These are phyloP conservation scores for Mycena vulgaris DNA, from an alignment of 768 basidiomycete species.

Conservation along the genomic window DNA sequence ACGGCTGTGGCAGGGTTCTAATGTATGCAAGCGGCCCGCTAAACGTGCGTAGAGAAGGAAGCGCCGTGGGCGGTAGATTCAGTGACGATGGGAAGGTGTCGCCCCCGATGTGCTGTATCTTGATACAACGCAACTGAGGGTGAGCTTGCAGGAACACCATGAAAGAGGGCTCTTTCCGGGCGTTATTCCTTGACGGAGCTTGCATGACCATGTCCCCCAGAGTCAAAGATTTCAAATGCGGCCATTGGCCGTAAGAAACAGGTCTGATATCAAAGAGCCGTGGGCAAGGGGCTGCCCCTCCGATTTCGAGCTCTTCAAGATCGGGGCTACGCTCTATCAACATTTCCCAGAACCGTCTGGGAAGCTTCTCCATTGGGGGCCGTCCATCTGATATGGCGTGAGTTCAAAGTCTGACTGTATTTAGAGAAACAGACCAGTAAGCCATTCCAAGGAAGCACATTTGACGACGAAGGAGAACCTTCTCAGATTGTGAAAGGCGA, in stretches of 20 bases:
- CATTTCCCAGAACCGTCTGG: conserved; percentile 57
- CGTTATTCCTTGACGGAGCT: conserved; percentile 40
- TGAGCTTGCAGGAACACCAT: conserved; percentile 53
- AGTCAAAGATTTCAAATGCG: conserved; percentile 50
- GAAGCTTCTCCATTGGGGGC: conserved; percentile 54
- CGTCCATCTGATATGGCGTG: conserved; percentile 45
- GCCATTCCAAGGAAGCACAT: conserved; percentile 54
- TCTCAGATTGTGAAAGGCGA: conserved; percentile 53
- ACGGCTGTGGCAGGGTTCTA: conserved; percentile 47
- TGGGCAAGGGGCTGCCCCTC: conserved; percentile 54
- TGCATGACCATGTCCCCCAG: conserved; percentile 52
- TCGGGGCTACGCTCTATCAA: conserved; percentile 55
- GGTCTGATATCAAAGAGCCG: conserved; percentile 57
- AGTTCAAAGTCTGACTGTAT: neutral
- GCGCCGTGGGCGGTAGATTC: conserved; percentile 42
- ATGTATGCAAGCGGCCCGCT: conserved; percentile 51
- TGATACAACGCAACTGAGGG: conserved; percentile 46
- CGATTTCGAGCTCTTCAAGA: conserved; percentile 55
- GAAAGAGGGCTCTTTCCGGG: conserved; percentile 46
- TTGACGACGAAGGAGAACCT: conserved; percentile 53
- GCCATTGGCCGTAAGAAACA: conserved; percentile 55
- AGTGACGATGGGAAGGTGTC: conserved; percentile 47
- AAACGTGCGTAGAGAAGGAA: conserved; percentile 50
- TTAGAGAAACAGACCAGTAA: conserved; percentile 42
- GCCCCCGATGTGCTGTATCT: conserved; percentile 51